Conservation (phyloP, 306 rosid species). For the Corylus heterophylla region DNA sequence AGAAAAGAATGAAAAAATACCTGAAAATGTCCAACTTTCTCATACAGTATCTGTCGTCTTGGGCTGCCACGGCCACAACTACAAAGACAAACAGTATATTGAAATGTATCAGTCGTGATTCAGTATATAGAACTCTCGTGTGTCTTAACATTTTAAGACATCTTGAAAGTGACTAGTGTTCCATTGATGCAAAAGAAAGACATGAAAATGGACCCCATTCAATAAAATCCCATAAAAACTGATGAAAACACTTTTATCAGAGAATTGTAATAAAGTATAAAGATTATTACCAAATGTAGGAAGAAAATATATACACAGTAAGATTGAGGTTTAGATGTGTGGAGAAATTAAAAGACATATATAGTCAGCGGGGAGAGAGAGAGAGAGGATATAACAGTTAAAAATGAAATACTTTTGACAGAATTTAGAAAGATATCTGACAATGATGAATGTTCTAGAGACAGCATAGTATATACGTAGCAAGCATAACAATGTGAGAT, state of each 20-base stretch:
- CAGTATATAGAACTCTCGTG: too few relatives aligned
- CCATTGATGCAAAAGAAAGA: background rate
- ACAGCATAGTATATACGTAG: background rate
- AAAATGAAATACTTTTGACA: background rate
- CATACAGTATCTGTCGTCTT: slow-evolving; percentile 64
- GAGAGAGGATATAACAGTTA: too few relatives aligned
- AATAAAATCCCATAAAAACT: too few relatives aligned
- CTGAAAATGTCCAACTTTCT: slow-evolving; percentile 78
- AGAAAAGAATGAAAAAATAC: slow-evolving; percentile 39
- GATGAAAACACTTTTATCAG: background rate
- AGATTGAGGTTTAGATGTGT: too few relatives aligned
- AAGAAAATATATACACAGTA: too few relatives aligned
- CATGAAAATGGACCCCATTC: background rate
- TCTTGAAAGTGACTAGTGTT: too few relatives aligned
- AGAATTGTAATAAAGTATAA: too few relatives aligned
- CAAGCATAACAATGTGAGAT: background rate
- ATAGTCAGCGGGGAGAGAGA: too few relatives aligned
- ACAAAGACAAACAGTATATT: slow-evolving; percentile 25
- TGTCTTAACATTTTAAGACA: too few relatives aligned
- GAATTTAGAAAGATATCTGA: background rate
- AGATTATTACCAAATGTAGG: too few relatives aligned
- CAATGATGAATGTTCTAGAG: background rate
- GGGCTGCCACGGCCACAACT: slow-evolving; percentile 98
- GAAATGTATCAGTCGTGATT: slow-evolving; percentile 23
- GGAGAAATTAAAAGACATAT: too few relatives aligned